A percentile compares a stretch with the other conserved stretches of the same genome.
Conservation (phyloP, 2,329 filamentous ascomycete species). For the Bipolaris bicolor region DNA sequence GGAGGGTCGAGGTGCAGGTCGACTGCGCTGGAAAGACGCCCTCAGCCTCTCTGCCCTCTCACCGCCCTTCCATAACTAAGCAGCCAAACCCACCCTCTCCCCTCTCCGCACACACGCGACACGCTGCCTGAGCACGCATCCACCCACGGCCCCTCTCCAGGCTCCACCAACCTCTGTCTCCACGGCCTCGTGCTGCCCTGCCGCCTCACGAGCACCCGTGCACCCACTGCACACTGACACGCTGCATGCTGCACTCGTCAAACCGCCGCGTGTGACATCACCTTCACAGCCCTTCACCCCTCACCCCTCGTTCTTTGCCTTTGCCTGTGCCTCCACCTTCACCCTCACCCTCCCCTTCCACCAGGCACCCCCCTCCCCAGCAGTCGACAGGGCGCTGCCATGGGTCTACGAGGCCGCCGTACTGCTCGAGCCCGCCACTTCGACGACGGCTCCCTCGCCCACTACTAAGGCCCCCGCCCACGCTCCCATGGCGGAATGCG, state of each 20-base stretch:
- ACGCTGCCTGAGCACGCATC: neutral
- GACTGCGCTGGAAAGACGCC: neutral
- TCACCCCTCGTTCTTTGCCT: neutral
- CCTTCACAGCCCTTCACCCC: neutral
- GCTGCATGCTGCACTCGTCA: neutral
- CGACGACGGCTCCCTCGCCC: slow-evolving; percentile 22
- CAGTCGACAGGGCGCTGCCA: slow-evolving; percentile 23
- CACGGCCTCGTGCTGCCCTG: neutral
- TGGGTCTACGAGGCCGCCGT: slow-evolving; percentile 36
- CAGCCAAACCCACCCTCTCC: slow-evolving; percentile 1
- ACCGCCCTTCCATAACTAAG: slow-evolving; percentile 16
- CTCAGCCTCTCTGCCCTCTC: neutral
- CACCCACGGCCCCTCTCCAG: neutral
- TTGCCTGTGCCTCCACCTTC: too few relatives aligned
- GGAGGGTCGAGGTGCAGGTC: neutral
- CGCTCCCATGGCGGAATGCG: slow-evolving; percentile 22
- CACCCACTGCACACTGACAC: neutral
- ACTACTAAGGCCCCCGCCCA: slow-evolving; percentile 20
- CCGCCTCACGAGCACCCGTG: neutral
- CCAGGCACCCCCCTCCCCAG: neutral
- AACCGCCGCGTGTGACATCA: neutral
- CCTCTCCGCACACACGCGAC: slow-evolving; percentile 1
- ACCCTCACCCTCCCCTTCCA: neutral
- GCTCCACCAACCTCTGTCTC: neutral
- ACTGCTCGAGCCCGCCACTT: slow-evolving; percentile 30